These are phyloP conservation scores for Trametes polyzona DNA, from an alignment of 1,284 basidiomycete species.

Conservation along the genomic window DNA sequence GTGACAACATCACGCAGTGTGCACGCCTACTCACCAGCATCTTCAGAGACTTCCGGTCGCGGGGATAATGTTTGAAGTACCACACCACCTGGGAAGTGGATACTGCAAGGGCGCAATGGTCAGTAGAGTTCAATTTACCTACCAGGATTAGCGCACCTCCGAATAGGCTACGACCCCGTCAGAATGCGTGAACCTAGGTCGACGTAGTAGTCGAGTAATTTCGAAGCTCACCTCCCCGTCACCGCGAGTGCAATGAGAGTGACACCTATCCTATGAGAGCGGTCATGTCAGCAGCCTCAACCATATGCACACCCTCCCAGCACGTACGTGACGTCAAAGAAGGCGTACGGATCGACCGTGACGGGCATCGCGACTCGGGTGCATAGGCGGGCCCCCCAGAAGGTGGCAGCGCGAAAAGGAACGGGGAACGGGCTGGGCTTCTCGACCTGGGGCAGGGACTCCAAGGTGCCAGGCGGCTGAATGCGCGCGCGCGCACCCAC, in stretches of 20 bases:
- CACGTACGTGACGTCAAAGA: slow-evolving; percentile 14
- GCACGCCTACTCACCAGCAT: slow-evolving; percentile 2
- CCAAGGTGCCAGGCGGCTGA: no score
- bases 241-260: slow-evolving; percentile 5
- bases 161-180: not conserved
- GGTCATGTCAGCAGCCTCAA: not conserved
- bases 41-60: slow-evolving; percentile 16
- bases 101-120: not conserved
- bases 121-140: not conserved
- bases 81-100: slow-evolving; percentile 14
- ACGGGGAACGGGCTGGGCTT: not conserved
- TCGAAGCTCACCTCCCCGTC: not conserved
- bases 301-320: not conserved
- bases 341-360: slow-evolving; percentile 7
- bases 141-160: slow-evolving; percentile 4
- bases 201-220: no score
- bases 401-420: not conserved
- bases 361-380: slow-evolving; percentile 6
- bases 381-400: not conserved
- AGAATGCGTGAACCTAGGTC: no score
- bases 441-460: not conserved
- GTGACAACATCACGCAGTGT: not conserved
- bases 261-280: not conserved
- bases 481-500: no score
- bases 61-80: slow-evolving; percentile 20